Conservation (phyloP, 805 yeast genomes). For the Candida anglica region DNA sequence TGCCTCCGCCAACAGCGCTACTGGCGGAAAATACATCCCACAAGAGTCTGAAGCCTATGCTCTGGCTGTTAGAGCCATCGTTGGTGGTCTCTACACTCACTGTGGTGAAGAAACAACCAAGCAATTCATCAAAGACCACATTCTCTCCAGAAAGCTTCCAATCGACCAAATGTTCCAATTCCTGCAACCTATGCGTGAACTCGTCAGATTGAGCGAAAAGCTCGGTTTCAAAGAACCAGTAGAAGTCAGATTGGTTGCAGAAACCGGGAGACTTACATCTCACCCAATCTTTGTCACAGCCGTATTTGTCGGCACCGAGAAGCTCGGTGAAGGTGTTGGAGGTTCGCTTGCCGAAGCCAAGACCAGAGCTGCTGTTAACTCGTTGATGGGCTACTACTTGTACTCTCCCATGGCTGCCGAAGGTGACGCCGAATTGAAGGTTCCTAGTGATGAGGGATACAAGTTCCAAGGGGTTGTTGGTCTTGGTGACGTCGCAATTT, state of each 20-base stretch:
- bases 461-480: conserved; percentile 40
- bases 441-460: conserved; percentile 58
- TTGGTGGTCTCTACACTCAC: conserved; percentile 80
- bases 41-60: conserved; percentile 50
- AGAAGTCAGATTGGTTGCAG: conserved; percentile 75
- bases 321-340: conserved; percentile 94
- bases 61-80: conserved; percentile 72
- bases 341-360: conserved; percentile 87
- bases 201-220: conserved; percentile 71
- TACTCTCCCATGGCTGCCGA: conserved; percentile 67
- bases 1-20: conserved; percentile 11
- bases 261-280: conserved; percentile 83
- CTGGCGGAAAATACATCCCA: conserved; percentile 17
- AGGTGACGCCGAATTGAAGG: conserved; percentile 38
- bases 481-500: conserved; percentile 42
- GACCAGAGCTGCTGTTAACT: conserved; percentile 86
- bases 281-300: conserved; percentile 90
- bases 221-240: conserved; percentile 72
- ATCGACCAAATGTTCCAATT: conserved; percentile 73
- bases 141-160: conserved; percentile 79
- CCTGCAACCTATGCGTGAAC: conserved; percentile 80
- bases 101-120: conserved; percentile 62
- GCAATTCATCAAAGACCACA: conserved; percentile 66
- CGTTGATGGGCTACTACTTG: conserved; percentile 87
- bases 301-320: conserved; percentile 76